Evolutionary conservation across 495 filamentous ascomycete species (phyloP).

Genomic region (Aspergillus hancockii): DNA sequence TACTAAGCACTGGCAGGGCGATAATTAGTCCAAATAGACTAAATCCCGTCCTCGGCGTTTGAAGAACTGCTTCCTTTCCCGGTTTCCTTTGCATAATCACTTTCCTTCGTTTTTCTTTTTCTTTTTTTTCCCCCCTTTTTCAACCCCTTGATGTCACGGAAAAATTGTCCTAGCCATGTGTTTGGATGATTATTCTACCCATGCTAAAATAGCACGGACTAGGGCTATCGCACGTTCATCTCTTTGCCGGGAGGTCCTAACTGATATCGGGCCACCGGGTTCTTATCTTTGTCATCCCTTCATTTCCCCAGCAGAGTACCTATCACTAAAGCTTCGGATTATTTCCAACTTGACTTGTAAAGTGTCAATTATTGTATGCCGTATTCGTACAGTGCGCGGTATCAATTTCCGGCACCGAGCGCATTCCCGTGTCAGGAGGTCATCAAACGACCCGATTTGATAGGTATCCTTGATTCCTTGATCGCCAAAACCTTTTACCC

Average conservation of each 20-base stretch:
- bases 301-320: no score
- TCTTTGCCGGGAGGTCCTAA: no score
- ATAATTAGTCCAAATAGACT: background rate
- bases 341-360: no score
- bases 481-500: no score
- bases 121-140: background rate
- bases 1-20: background rate
- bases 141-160: background rate
- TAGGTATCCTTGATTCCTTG: no score
- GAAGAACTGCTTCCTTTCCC: background rate
- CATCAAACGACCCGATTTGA: background rate
- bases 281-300: no score
- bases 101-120: background rate
- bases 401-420: no score
- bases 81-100: no score
- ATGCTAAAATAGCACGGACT: background rate
- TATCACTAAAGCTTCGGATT: no score
- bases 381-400: no score
- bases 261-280: no score
- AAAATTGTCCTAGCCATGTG: slow-evolving; percentile 1
- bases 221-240: background rate
- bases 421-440: background rate
- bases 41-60: background rate
- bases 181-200: background rate
- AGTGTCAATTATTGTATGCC: no score